Conservation (phyloP, 495 filamentous ascomycete genomes). For the Penicillium herquei region DNA sequence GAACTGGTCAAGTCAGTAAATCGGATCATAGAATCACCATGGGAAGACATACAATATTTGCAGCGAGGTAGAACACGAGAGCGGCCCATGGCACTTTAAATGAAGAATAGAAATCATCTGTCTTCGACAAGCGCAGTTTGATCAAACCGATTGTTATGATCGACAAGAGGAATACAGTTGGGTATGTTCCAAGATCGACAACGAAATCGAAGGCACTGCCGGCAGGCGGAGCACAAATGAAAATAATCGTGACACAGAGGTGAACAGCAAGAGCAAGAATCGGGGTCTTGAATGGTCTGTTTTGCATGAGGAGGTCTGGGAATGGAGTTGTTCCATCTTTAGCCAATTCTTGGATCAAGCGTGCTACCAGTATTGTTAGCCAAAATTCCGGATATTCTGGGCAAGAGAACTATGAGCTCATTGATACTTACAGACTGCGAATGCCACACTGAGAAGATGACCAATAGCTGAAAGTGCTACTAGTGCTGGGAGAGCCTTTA, state of each 20-base stretch:
- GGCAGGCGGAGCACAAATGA: conserved; percentile 59
- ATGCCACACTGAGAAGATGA: conserved; percentile 60
- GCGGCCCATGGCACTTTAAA: conserved; percentile 26
- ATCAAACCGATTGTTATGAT: conserved; percentile 23
- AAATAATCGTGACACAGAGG: conserved; percentile 58
- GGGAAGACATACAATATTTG: conserved; percentile 17
- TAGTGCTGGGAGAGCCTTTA: conserved; percentile 35
- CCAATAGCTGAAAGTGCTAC: conserved; percentile 64
- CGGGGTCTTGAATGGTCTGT: conserved; percentile 63
- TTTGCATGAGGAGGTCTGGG: conserved; percentile 57
- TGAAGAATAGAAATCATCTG: conserved; percentile 5
- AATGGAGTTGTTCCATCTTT: conserved; percentile 67
- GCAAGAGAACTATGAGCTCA: background rate
- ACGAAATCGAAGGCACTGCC: conserved; percentile 66
- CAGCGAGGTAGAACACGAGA: conserved; percentile 24
- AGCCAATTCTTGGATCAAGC: conserved; percentile 65
- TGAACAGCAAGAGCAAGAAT: conserved; percentile 59
- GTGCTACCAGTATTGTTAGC: conserved; percentile 36
- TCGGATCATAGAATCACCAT: background rate
- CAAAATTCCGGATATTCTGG: background rate
- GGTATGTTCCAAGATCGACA: conserved; percentile 62
- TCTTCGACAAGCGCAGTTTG: conserved; percentile 18
- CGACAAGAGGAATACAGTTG: conserved; percentile 18
- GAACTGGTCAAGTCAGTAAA: conserved; percentile 15
- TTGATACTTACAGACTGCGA: conserved; percentile 22